Percentiles rank a stretch among this genome's conserved stretches.
These are phyloP conservation scores for Cercospora citrullina DNA, from an alignment of 2,329 filamentous ascomycete species.

Conservation along the genomic window DNA sequence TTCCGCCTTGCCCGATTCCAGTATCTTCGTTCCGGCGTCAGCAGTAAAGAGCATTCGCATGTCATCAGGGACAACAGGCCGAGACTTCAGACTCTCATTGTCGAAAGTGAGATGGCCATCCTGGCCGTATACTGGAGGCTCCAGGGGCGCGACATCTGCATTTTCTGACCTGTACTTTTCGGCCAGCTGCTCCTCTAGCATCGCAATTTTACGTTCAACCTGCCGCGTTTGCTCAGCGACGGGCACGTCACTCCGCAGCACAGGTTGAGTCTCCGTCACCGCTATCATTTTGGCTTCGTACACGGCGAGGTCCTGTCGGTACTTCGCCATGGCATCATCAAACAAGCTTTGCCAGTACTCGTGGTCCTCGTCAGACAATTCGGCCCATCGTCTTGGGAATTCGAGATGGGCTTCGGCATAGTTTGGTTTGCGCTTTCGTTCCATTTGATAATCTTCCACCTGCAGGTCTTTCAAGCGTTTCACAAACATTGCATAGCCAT, in stretches of 20 bases:
- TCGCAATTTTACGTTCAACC: conserved; percentile 34
- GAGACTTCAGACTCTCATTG: conserved; percentile 25
- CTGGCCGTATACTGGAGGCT: conserved; percentile 29
- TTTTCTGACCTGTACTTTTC: conserved; percentile 32
- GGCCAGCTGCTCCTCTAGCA: conserved; percentile 35
- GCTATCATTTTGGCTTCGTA: conserved; percentile 36
- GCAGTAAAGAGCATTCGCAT: conserved; percentile 53
- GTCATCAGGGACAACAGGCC: conserved; percentile 40
- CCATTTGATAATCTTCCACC: conserved; percentile 31
- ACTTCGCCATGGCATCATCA: conserved; percentile 33
- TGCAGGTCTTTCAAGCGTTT: conserved; percentile 26
- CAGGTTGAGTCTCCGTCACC: conserved; percentile 30
- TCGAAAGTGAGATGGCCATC: conserved; percentile 33
- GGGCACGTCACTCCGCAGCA: conserved; percentile 26
- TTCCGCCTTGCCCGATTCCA: conserved; percentile 53
- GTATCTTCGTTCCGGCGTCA: conserved; percentile 50
- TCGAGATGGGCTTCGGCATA: conserved; percentile 34
- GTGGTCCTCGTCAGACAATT: conserved; percentile 28
- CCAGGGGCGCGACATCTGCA: conserved; percentile 29
- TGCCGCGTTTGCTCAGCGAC: conserved; percentile 26
- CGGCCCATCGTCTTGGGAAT: conserved; percentile 33
- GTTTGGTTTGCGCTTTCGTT: conserved; percentile 32
- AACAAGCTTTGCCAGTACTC: conserved; percentile 35
- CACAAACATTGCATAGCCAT: conserved; percentile 37
- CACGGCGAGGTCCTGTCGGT: conserved; percentile 33